Percentiles rank a stretch among this genome's conserved stretches.
These are phyloP conservation scores for Ustilago hordei DNA, from an alignment of 1,284 basidiomycete genomes.

Conservation along the genomic window DNA sequence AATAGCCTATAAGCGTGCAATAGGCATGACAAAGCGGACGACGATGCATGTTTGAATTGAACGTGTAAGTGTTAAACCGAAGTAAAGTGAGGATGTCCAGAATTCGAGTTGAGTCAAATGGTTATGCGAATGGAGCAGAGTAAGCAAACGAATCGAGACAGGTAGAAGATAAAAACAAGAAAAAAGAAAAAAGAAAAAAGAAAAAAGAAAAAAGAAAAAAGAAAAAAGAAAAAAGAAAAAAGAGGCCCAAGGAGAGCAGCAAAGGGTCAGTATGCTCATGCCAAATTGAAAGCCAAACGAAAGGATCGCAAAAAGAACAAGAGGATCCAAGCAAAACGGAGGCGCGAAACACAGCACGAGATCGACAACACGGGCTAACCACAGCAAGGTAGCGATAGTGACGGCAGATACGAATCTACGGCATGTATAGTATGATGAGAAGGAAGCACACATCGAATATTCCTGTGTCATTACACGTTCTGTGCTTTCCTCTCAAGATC, in stretches of 20 bases:
- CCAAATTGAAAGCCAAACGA: neutral
- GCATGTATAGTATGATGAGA: constrained; percentile 2
- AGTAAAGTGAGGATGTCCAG: neutral
- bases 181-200: no score
- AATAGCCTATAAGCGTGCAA: constrained; percentile 50
- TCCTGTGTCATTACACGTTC: no score
- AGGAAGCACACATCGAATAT: neutral
- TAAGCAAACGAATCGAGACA: neutral
- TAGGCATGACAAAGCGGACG: neutral
- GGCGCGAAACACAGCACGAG: neutral
- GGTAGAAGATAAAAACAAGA: neutral
- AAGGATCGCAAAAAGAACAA: neutral
- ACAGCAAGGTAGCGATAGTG: no score
- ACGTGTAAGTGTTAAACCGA: no score
- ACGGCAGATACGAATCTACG: neutral
- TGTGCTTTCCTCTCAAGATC: constrained; percentile 55
- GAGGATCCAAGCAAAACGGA: neutral
- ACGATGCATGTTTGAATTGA: no score
- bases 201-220: no score
- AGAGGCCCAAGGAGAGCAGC: neutral
- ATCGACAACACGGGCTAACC: neutral
- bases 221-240: neutral
- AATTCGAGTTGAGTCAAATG: no score
- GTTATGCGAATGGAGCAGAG: neutral
- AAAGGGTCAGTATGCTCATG: constrained; percentile 12